Conservation (phyloP, 2,329 filamentous ascomycete genomes). For the Diaporthe longicolla region DNA sequence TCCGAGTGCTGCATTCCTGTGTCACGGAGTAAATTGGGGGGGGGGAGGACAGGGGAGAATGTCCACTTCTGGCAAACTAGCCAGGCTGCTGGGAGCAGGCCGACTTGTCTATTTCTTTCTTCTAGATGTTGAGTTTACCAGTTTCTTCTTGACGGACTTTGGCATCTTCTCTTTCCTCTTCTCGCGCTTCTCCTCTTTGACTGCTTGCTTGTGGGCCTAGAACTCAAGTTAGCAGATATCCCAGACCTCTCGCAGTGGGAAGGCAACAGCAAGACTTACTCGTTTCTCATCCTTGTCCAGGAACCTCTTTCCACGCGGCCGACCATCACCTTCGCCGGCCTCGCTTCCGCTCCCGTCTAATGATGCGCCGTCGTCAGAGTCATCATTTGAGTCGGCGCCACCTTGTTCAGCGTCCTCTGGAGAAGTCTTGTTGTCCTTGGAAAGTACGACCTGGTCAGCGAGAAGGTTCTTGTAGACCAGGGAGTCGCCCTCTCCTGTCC, state of each 20-base stretch:
- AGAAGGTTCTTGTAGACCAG: slow-evolving; percentile 89
- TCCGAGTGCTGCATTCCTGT: slow-evolving; percentile 43
- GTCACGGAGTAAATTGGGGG: slow-evolving; percentile 21
- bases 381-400: slow-evolving; percentile 56
- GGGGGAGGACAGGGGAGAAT: too few relatives aligned
- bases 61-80: neutral
- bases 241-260: neutral
- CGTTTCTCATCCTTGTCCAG: slow-evolving; percentile 93
- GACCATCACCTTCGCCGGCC: slow-evolving; percentile 73
- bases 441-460: slow-evolving; percentile 73
- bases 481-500: slow-evolving; percentile 79
- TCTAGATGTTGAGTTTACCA: slow-evolving; percentile 74
- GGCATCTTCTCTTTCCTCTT: slow-evolving; percentile 96
- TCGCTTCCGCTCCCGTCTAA: slow-evolving; percentile 65
- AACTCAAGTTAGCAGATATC: slow-evolving; percentile 41
- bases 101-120: slow-evolving; percentile 69
- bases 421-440: slow-evolving; percentile 53
- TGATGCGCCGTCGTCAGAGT: slow-evolving; percentile 64
- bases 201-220: slow-evolving; percentile 82
- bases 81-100: neutral
- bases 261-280: slow-evolving; percentile 55
- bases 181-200: slow-evolving; percentile 96
- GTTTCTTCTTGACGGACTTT: slow-evolving; percentile 93
- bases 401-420: slow-evolving; percentile 54
- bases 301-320: slow-evolving; percentile 85